These are phyloP conservation scores for Scytalidium lignicola DNA, from an alignment of 2,329 filamentous ascomycete genomes.

Conservation along the genomic window DNA sequence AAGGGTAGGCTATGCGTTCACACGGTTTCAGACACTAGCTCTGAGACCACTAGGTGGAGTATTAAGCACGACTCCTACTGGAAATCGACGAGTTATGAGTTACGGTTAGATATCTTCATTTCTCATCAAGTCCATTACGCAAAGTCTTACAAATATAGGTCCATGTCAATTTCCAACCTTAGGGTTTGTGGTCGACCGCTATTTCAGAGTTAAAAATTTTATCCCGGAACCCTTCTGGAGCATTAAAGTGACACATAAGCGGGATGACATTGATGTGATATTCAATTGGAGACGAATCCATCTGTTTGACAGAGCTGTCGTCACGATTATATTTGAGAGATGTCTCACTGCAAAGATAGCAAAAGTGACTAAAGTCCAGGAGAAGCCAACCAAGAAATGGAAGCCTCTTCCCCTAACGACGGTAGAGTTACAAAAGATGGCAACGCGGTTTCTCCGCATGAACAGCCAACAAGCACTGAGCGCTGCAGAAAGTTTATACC, in stretches of 20 bases:
- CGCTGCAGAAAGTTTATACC: slow-evolving; percentile 81
- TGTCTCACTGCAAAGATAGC: slow-evolving; percentile 74
- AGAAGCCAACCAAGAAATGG: slow-evolving; percentile 91
- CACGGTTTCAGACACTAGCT: slow-evolving; percentile 75
- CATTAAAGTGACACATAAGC: slow-evolving; percentile 76
- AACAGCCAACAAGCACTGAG: slow-evolving; percentile 87
- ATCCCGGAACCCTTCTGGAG: slow-evolving; percentile 89
- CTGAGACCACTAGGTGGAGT: slow-evolving; percentile 68
- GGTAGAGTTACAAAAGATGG: slow-evolving; percentile 93
- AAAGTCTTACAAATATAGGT: slow-evolving; percentile 32
- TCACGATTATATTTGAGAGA: slow-evolving; percentile 77
- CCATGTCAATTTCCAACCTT: slow-evolving; percentile 97
- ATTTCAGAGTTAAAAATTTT: slow-evolving; percentile 91
- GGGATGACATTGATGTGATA: slow-evolving; percentile 71
- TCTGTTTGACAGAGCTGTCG: slow-evolving; percentile 81
- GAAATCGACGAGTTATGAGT: slow-evolving; percentile 52
- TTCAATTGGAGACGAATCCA: slow-evolving; percentile 80
- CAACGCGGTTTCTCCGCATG: slow-evolving; percentile 83
- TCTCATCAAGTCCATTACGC: slow-evolving; percentile 1
- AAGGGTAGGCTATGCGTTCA: slow-evolving; percentile 88
- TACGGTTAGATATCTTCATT: slow-evolving; percentile 57
- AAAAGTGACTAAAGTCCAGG: slow-evolving; percentile 77
- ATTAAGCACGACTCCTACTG: slow-evolving; percentile 46
- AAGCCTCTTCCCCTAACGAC: slow-evolving; percentile 91
- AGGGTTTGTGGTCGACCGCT: slow-evolving; percentile 94